Base-by-base conservation (phyloP, 129 eudicot species). In the Flaveria robusta region DNA sequence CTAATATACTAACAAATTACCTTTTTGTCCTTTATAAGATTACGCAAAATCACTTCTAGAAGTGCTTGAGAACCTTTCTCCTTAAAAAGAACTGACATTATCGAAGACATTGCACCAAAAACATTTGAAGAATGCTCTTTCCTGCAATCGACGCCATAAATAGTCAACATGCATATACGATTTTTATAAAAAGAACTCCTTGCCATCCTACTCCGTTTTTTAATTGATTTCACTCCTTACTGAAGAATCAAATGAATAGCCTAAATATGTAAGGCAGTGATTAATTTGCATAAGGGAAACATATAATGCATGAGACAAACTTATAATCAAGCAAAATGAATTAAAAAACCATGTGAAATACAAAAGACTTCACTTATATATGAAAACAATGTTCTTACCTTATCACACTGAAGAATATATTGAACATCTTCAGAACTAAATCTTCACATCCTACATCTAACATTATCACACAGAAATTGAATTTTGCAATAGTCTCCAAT, bases 401-500 rank as follows among this genome's bases (percentile, higher is more conserved):
- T 74, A 82, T 82, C 66, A 89, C 96, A 83, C 78, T 68, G 45
- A 89, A 91, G 69, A 94, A 89, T 81, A 75, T 73, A 18, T 79
- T 83, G 87, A 94, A 94, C 97, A 94, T 91, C 78, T 94, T 79
- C 47, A 84, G 78, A 79, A 86, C 80, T 73, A 94, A 67, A 83
- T 87, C 92, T 62, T 94, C 99, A 77, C 85, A 87, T 60, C 87
- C 91, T 29, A 77, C 86, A 68, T 94, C 97, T 29, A 94, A 84
- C 97, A 94, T 88, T 67, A 81, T 77, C 83, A 89, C 81, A 81
- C 91, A 94, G 81, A 90, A 91, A 76, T 85, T 76, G 76, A 81
- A 86, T 69, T 81, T 85, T 20, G 96, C 93, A 76, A 91, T 85
- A 55, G 93, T 94, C 85, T 89, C 93, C 91, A 94, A 79, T 66